A percentile compares a stretch with the other conserved stretches of the same genome.
Conservation (phyloP, 2,329 filamentous ascomycete species). For the Colletotrichum noveboracense region DNA sequence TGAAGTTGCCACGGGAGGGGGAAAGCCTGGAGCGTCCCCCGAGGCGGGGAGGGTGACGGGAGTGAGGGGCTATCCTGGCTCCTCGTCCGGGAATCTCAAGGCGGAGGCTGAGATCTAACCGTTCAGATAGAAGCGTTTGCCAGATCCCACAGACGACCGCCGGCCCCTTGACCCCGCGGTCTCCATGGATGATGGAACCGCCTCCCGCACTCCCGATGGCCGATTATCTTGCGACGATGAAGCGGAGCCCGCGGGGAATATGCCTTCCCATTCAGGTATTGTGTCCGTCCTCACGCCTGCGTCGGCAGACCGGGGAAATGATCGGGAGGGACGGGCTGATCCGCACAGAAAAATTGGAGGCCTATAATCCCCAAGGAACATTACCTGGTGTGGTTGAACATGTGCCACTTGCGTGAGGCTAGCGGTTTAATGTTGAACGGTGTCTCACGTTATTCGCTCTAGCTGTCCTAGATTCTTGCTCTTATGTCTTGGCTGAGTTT, state of each 20-base stretch:
- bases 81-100: neutral
- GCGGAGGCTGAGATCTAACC: neutral
- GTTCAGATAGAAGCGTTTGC: neutral
- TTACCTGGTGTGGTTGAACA: neutral
- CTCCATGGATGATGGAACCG: neutral
- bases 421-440: neutral
- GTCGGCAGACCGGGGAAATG: constrained; percentile 10
- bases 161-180: neutral
- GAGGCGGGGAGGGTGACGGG: neutral
- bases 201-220: constrained; percentile 1
- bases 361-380: neutral
- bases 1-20: neutral
- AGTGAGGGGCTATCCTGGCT: neutral
- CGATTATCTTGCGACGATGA: neutral
- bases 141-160: neutral
- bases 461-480: neutral
- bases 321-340: constrained; percentile 14
- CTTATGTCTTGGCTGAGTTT: constrained; percentile 3
- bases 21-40: neutral
- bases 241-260: constrained; percentile 2
- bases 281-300: neutral
- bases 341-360: constrained; percentile 1
- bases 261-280: neutral
- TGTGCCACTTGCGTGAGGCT: neutral
- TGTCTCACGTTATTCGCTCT: constrained; percentile 9